These are phyloP conservation scores for Geotrichum carabidarum DNA, from an alignment of 1,139 yeast species.

Conservation along the genomic window DNA sequence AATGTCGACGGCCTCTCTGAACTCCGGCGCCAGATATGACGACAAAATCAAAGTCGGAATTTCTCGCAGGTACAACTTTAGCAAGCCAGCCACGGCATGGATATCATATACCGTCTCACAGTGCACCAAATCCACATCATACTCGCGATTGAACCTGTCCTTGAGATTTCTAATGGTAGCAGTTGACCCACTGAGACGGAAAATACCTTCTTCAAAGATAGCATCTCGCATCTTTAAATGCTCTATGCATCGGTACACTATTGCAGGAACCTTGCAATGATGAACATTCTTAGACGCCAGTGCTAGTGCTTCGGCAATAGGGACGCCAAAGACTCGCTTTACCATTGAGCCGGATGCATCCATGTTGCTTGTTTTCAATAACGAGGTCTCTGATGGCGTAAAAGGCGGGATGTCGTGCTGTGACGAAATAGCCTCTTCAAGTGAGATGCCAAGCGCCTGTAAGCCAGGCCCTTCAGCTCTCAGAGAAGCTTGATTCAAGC, in stretches of 20 bases:
- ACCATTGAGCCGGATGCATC: background rate
- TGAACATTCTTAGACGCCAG: constrained; percentile 43
- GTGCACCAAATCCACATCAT: constrained; percentile 61
- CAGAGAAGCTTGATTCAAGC: background rate
- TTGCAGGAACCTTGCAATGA: constrained; percentile 57
- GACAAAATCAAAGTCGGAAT: constrained; percentile 65
- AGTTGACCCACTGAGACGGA: constrained; percentile 86
- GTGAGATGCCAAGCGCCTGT: constrained; percentile 7
- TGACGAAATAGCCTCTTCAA: constrained; percentile 11
- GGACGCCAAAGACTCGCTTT: constrained; percentile 56
- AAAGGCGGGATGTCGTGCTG: constrained; percentile 1
- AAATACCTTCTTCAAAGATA: constrained; percentile 81
- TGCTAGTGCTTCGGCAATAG: constrained; percentile 50
- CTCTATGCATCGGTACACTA: constrained; percentile 71
- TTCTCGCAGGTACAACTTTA: constrained; percentile 69
- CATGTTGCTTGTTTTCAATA: background rate
- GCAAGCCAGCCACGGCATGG: constrained; percentile 73
- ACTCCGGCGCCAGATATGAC: constrained; percentile 42
- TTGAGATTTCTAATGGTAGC: constrained; percentile 68
- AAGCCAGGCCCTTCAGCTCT: background rate
- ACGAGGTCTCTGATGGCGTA: constrained; percentile 1
- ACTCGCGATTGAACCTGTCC: constrained; percentile 52
- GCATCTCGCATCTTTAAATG: constrained; percentile 66
- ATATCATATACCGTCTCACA: constrained; percentile 47
- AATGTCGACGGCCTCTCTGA: constrained; percentile 39